These are phyloP conservation scores for Trichoderma sp. DNA, from an alignment of 2,329 filamentous ascomycete species.

Conservation along the genomic window DNA sequence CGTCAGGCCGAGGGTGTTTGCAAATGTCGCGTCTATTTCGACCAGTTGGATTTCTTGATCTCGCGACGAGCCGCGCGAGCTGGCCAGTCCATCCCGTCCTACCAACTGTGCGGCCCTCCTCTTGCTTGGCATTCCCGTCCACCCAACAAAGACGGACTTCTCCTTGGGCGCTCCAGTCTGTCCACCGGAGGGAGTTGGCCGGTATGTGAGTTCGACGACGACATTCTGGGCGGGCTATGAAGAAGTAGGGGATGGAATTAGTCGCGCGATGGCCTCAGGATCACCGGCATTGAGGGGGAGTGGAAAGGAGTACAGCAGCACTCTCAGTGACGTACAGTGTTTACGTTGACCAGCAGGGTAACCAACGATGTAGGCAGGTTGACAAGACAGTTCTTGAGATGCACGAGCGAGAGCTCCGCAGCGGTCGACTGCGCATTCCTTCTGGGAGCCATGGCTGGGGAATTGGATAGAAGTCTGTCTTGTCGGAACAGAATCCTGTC, in stretches of 20 bases:
- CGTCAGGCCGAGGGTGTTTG: conserved; percentile 67
- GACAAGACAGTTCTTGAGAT: conserved; percentile 90
- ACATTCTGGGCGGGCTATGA: conserved; percentile 87
- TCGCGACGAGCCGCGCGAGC: conserved; percentile 54
- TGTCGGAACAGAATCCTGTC: background rate
- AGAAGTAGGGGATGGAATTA: background rate
- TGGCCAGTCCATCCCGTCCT: conserved; percentile 67
- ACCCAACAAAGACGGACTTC: conserved; percentile 81
- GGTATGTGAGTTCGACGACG: conserved; percentile 82
- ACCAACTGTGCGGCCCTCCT: conserved; percentile 71
- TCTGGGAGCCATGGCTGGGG: conserved; percentile 43
- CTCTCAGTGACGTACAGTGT: conserved; percentile 64
- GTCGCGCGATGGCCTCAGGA: background rate
- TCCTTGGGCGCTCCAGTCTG: conserved; percentile 48
- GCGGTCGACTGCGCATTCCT: conserved; percentile 62
- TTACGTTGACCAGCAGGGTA: conserved; percentile 79
- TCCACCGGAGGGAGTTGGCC: conserved; percentile 46
- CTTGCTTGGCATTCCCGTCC: conserved; percentile 98
- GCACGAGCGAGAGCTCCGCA: conserved; percentile 80
- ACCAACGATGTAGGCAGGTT: conserved; percentile 86
- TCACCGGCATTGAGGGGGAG: background rate
- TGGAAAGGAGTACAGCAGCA: background rate
- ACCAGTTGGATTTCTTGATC: conserved; percentile 76
- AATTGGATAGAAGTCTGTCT: conserved; percentile 4
- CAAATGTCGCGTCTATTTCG: conserved; percentile 85